Percentiles rank a stretch among this genome's conserved stretches.
Conservation (phyloP, 768 basidiomycete genomes). For the Panaeolus papilionaceus region DNA sequence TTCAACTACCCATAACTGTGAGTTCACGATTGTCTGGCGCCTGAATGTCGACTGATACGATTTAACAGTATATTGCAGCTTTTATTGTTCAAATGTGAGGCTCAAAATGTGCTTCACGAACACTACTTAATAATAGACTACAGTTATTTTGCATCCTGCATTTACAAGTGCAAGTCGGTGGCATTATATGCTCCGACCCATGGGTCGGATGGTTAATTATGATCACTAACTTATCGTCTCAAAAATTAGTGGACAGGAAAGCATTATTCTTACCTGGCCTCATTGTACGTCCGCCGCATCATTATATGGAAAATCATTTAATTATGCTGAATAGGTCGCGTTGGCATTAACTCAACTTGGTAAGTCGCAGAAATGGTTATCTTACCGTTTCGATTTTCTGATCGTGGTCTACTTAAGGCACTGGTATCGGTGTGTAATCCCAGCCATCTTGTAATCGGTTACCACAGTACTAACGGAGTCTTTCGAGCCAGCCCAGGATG, state of each 20-base stretch:
- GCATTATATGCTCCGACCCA: background rate
- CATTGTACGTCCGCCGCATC: background rate
- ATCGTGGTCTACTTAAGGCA: no score
- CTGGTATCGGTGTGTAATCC: background rate
- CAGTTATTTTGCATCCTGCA: background rate
- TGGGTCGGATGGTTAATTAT: no score
- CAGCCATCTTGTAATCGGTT: no score
- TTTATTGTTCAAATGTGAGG: background rate
- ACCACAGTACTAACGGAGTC: no score
- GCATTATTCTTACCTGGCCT: background rate
- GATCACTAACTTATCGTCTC: no score
- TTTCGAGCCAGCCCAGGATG: background rate
- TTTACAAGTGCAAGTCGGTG: background rate
- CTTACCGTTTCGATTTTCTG: no score
- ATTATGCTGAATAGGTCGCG: background rate
- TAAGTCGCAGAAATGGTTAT: background rate
- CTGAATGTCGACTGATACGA: no score
- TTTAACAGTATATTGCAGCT: background rate
- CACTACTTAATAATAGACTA: background rate
- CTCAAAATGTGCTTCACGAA: background rate
- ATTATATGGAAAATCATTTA: no score
- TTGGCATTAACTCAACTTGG: background rate
- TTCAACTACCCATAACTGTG: no score
- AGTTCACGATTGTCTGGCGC: no score
- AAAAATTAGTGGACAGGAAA: background rate